phyloP scores from a whole-genome alignment of 495 filamentous ascomycete species.

The Hyaloscypha bicolor region DNA sequence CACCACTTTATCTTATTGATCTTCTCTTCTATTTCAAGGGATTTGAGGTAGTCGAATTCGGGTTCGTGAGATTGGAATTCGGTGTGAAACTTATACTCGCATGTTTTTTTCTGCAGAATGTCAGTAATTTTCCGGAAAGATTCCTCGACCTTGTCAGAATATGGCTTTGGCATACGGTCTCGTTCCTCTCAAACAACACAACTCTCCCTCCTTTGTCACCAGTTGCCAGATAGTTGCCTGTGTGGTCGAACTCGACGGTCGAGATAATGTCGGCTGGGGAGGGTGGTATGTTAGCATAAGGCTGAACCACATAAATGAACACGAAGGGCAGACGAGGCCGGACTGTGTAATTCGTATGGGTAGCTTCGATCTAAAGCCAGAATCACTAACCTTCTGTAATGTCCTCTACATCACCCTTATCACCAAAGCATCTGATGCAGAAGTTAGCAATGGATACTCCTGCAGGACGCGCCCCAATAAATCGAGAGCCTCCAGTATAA shows the following conservation, averaged over 20 bases:
- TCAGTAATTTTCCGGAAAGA: background rate
- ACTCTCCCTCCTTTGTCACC: constrained; percentile 98
- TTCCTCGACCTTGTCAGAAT: background rate
- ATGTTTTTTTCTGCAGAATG: constrained; percentile 87
- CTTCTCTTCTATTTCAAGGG: constrained; percentile 99
- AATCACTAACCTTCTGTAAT: constrained; percentile 89
- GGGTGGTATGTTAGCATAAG: background rate
- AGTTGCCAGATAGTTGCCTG: constrained; percentile 95
- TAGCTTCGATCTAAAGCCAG: background rate
- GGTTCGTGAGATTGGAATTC: constrained; percentile 99
- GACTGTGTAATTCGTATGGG: background rate
- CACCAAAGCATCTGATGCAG: constrained; percentile 85
- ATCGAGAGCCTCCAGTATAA: background rate
- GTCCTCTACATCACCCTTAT: constrained; percentile 99
- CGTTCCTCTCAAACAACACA: constrained; percentile 96
- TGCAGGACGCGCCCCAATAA: background rate
- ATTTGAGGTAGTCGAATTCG: constrained; percentile 99
- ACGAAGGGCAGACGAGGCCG: background rate
- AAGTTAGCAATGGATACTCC: constrained; percentile 19
- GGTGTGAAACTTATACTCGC: constrained; percentile 99
- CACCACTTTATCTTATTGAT: constrained; percentile 99
- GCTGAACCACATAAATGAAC: background rate
- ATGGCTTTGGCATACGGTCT: constrained; percentile 66
- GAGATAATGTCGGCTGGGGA: constrained; percentile 81
- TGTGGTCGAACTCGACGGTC: constrained; percentile 98